These are phyloP conservation scores for Cladosporium oxysporum DNA, from an alignment of 2,329 filamentous ascomycete species.

Conservation along the genomic window DNA sequence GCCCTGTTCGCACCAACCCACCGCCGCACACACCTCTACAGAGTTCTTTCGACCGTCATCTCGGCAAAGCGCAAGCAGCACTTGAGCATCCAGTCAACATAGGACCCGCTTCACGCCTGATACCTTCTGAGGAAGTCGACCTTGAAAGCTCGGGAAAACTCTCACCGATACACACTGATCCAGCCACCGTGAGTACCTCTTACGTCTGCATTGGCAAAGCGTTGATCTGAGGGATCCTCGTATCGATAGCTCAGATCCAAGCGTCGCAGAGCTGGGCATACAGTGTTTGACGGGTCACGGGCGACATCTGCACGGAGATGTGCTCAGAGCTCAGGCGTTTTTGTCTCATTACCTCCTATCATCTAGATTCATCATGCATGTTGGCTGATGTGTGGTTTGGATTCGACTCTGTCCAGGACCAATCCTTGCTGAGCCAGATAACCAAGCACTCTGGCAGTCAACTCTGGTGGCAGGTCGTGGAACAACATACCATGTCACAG, in stretches of 20 bases:
- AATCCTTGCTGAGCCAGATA: neutral
- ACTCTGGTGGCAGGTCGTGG: neutral
- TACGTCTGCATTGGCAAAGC: neutral
- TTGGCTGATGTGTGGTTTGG: neutral
- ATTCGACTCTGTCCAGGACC: neutral
- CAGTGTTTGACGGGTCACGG: neutral
- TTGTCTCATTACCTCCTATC: too few species aligned
- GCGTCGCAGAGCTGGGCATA: neutral
- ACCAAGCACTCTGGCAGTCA: neutral
- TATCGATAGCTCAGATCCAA: neutral
- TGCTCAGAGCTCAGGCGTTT: neutral
- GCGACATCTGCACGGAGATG: neutral
- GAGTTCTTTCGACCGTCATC: too few species aligned
- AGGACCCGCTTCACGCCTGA: too few species aligned
- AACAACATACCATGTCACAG: neutral
- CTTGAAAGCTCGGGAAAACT: neutral
- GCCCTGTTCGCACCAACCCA: too few species aligned
- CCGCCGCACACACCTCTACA: too few species aligned
- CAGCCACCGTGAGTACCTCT: neutral
- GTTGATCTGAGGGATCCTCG: neutral
- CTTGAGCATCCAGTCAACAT: too few species aligned
- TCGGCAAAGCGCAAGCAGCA: too few species aligned
- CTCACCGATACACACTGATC: neutral
- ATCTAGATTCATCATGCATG: too few species aligned
- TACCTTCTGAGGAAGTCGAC: neutral